Percentiles rank a stretch among this genome's conserved stretches.
Evolutionary conservation across 2,329 filamentous ascomycete species (phyloP).

Genomic region (Exophiala spinifera): DNA sequence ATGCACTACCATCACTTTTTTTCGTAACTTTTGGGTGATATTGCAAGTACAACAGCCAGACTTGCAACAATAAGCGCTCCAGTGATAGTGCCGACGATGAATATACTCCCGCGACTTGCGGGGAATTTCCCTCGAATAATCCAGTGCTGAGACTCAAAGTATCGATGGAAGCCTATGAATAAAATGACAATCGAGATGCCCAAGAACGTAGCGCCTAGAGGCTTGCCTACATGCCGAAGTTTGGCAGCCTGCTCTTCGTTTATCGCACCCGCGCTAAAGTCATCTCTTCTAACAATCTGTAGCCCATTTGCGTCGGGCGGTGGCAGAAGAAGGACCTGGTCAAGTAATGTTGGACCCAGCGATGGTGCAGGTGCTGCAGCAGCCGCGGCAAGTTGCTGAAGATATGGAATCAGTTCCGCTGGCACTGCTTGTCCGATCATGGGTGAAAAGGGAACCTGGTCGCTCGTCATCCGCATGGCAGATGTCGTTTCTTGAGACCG

Average conservation of each 20-base stretch:
- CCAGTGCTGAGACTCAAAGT: conserved; percentile 66
- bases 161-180: conserved; percentile 61
- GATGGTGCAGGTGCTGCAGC: conserved; percentile 5
- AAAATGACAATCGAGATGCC: conserved; percentile 60
- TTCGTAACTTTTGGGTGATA: conserved; percentile 50
- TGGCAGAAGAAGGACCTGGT: conserved; percentile 26
- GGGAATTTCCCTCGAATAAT: conserved; percentile 65
- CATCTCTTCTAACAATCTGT: conserved; percentile 21
- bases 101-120: conserved; percentile 59
- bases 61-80: conserved; percentile 57
- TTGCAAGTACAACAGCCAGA: conserved; percentile 57
- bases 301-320: conserved; percentile 28
- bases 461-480: neutral
- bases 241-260: conserved; percentile 31
- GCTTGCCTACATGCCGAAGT: conserved; percentile 56
- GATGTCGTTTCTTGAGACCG: conserved; percentile 13
- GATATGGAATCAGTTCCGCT: conserved; percentile 25
- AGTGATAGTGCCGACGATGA: conserved; percentile 56
- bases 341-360: conserved; percentile 26
- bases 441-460: conserved; percentile 23
- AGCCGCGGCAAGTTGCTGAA: conserved; percentile 24
- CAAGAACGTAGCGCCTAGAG: conserved; percentile 63
- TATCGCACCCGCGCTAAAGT: conserved; percentile 11
- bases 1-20: conserved; percentile 18
- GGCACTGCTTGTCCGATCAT: conserved; percentile 27